Percentiles rank a stretch among this genome's conserved stretches.
These are phyloP conservation scores for Hypoxylon subgilvum DNA, from an alignment of 495 filamentous ascomycete genomes.

Conservation along the genomic window DNA sequence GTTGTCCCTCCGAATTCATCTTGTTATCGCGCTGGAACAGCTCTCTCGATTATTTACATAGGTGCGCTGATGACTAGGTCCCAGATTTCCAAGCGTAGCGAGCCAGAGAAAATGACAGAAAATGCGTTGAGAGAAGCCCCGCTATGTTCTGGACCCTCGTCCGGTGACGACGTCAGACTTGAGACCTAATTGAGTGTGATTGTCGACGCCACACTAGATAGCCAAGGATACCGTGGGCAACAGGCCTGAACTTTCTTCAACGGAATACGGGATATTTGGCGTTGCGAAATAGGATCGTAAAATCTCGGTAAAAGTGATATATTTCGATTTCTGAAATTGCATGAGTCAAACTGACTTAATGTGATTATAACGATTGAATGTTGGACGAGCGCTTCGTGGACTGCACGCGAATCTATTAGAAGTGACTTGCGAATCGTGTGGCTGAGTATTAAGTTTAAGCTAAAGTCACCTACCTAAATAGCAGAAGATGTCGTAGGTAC, in stretches of 20 bases:
- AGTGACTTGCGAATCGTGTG: slow-evolving; percentile 24
- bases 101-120: slow-evolving; percentile 1
- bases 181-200: slow-evolving; percentile 16
- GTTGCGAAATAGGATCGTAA: background rate
- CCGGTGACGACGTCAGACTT: slow-evolving; percentile 35
- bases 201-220: background rate
- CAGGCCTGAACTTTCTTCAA: background rate
- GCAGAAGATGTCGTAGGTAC: slow-evolving; percentile 25
- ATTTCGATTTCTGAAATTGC: background rate
- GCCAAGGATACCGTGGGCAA: background rate
- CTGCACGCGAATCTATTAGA: slow-evolving; percentile 1
- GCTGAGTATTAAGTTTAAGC: slow-evolving; percentile 21
- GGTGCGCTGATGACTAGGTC: background rate
- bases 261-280: background rate
- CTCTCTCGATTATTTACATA: background rate
- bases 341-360: slow-evolving; percentile 6
- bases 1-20: slow-evolving; percentile 39
- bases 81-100: background rate
- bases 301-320: background rate
- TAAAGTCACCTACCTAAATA: background rate
- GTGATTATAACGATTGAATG: slow-evolving; percentile 1
- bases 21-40: slow-evolving; percentile 12
- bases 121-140: slow-evolving; percentile 15
- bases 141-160: slow-evolving; percentile 25
- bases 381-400: slow-evolving; percentile 14